A percentile compares a stretch with the other conserved stretches of the same genome.
These are phyloP conservation scores for Saccharomycopsis microspora DNA, from an alignment of 805 yeast genomes.

Conservation along the genomic window DNA sequence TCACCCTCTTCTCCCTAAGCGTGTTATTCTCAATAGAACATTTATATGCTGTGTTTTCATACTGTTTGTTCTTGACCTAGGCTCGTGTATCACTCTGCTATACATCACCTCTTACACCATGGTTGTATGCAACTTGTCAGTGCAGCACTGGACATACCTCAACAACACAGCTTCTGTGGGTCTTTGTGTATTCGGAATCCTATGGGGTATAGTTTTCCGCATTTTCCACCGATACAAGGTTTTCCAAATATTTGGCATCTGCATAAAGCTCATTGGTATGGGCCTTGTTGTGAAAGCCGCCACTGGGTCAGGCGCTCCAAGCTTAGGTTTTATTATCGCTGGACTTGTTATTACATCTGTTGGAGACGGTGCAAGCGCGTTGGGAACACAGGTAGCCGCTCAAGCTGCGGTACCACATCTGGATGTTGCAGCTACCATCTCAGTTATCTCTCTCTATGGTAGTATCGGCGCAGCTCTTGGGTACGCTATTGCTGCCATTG, in stretches of 20 bases:
- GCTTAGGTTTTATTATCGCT: slow-evolving; percentile 22
- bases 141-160: slow-evolving; percentile 27
- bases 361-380: slow-evolving; percentile 29
- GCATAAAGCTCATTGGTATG: slow-evolving; percentile 25
- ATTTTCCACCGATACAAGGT: slow-evolving; percentile 27
- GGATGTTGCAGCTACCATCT: slow-evolving; percentile 30
- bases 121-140: slow-evolving; percentile 24
- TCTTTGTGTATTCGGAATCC: slow-evolving; percentile 27
- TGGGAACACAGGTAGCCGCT: slow-evolving; percentile 27
- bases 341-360: slow-evolving; percentile 27
- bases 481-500: slow-evolving; percentile 28
- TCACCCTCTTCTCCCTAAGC: slow-evolving; percentile 27
- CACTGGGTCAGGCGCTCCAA: slow-evolving; percentile 17
- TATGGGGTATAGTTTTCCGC: slow-evolving; percentile 27
- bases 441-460: slow-evolving; percentile 25
- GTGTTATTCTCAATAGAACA: slow-evolving; percentile 27
- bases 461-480: slow-evolving; percentile 26
- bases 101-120: slow-evolving; percentile 27
- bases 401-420: slow-evolving; percentile 33
- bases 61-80: slow-evolving; percentile 25
- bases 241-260: slow-evolving; percentile 25
- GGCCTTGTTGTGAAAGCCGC: slow-evolving; percentile 19
- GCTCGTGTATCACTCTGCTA: slow-evolving; percentile 21
- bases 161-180: slow-evolving; percentile 27
- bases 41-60: slow-evolving; percentile 25